Percentiles rank a stretch among this genome's conserved stretches.
These are phyloP conservation scores for Aegilops speltoides DNA, from an alignment of 176 grass and related monocot genomes.

Conservation along the genomic window DNA sequence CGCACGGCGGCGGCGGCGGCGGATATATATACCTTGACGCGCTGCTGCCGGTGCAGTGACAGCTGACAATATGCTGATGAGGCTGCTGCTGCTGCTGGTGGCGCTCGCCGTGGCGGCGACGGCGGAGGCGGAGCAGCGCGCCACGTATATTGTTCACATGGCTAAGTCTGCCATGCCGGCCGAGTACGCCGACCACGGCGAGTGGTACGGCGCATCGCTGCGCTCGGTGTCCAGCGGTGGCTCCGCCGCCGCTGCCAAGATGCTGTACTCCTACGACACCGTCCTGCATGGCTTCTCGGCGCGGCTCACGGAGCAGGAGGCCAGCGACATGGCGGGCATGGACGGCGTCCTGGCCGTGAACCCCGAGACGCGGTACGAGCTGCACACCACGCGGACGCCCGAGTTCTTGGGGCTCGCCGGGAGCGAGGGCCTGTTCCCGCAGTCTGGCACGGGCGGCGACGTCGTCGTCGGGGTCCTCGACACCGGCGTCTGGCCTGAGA, in stretches of 20 bases:
- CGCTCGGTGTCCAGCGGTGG: slow-evolving; percentile 40
- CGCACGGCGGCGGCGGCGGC: neutral
- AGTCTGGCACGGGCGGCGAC: slow-evolving; percentile 51
- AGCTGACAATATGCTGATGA: neutral
- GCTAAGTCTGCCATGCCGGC: slow-evolving; percentile 76
- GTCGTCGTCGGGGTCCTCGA: slow-evolving; percentile 86
- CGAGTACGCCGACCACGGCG: slow-evolving; percentile 51
- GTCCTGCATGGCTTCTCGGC: slow-evolving; percentile 80
- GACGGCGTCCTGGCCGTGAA: slow-evolving; percentile 62
- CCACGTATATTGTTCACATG: slow-evolving; percentile 95
- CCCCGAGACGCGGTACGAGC: slow-evolving; percentile 65
- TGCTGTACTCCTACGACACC: slow-evolving; percentile 85
- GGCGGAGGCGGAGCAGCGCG: neutral
- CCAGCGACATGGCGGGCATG: slow-evolving; percentile 29
- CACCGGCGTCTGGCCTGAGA: slow-evolving; percentile 86
- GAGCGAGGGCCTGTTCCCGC: slow-evolving; percentile 37
- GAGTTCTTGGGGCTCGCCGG: slow-evolving; percentile 83
- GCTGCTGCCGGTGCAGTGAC: neutral
- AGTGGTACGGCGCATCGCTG: slow-evolving; percentile 89
- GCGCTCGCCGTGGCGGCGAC: neutral
- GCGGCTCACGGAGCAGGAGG: slow-evolving; percentile 56
- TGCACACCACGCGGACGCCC: slow-evolving; percentile 91
- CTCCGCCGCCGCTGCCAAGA: slow-evolving; percentile 32
- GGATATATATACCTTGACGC: neutral
- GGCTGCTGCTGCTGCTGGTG: neutral